A percentile compares a stretch with the other conserved stretches of the same genome.
phyloP scores from a whole-genome alignment of 1,139 yeast species.

The Yamadazyma spencermartinsiae region DNA sequence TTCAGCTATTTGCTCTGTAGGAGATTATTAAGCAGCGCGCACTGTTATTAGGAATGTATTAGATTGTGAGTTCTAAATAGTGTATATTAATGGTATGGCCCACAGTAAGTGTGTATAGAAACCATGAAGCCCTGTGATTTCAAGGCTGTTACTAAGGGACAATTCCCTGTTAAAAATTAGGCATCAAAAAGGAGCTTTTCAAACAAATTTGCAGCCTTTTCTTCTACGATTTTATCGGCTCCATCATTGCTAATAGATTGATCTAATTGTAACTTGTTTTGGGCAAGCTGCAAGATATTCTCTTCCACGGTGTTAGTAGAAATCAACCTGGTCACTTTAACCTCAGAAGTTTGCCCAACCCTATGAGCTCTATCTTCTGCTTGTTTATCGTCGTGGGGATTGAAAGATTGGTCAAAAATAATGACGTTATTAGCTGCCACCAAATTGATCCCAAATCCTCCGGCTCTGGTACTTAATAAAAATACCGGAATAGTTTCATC shows the following conservation, averaged over 20 bases:
- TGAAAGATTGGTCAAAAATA: slow-evolving; percentile 90
- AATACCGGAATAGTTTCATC: slow-evolving; percentile 84
- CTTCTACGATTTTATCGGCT: slow-evolving; percentile 50
- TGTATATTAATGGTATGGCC: too few relatives aligned
- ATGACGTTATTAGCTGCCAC: slow-evolving; percentile 94
- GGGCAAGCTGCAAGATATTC: slow-evolving; percentile 81
- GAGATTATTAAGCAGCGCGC: slow-evolving; percentile 1
- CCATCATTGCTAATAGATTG: slow-evolving; percentile 53
- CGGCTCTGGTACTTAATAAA: slow-evolving; percentile 90
- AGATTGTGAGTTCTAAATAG: too few relatives aligned
- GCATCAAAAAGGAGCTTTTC: slow-evolving; percentile 47
- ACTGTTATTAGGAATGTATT: too few relatives aligned
- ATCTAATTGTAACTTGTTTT: slow-evolving; percentile 87
- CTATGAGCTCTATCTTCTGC: slow-evolving; percentile 99
- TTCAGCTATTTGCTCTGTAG: background rate
- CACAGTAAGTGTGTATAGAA: too few relatives aligned
- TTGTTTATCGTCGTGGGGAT: slow-evolving; percentile 97
- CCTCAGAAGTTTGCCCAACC: slow-evolving; percentile 92
- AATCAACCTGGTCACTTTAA: slow-evolving; percentile 75
- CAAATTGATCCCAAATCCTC: slow-evolving; percentile 95
- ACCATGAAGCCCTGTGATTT: too few relatives aligned
- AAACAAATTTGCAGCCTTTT: slow-evolving; percentile 53
- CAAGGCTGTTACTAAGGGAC: too few relatives aligned
- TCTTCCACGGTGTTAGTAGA: slow-evolving; percentile 82
- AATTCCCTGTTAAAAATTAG: too few relatives aligned